phyloP scores from a whole-genome alignment of 768 basidiomycete genomes.

The Lentinula detonsa region DNA sequence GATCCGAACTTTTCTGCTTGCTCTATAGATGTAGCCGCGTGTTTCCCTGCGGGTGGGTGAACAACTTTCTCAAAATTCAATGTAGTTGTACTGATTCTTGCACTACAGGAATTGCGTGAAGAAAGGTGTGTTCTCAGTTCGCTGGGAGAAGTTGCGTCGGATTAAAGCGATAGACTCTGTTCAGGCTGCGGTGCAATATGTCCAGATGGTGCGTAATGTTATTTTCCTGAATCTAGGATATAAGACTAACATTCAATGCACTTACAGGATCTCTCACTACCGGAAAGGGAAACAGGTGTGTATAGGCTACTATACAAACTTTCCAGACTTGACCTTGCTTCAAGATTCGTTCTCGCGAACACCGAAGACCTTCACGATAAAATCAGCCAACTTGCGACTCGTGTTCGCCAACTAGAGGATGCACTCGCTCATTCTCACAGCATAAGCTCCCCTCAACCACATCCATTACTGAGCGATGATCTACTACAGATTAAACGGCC shows the following conservation, averaged over 20 bases:
- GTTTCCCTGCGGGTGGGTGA: conserved; percentile 56
- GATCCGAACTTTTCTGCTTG: neutral
- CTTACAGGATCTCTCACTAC: conserved; percentile 59
- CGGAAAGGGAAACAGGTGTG: conserved; percentile 65
- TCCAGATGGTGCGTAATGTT: conserved; percentile 43
- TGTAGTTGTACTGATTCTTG: conserved; percentile 4
- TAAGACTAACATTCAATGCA: conserved; percentile 6
- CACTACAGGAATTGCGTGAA: conserved; percentile 46
- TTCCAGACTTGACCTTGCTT: neutral
- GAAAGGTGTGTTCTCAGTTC: conserved; percentile 24
- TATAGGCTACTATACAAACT: neutral
- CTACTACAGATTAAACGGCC: conserved; percentile 64
- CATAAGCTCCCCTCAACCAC: conserved; percentile 37
- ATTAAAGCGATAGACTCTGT: conserved; percentile 25
- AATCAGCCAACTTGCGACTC: conserved; percentile 51
- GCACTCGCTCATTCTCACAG: conserved; percentile 51
- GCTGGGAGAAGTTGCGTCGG: neutral
- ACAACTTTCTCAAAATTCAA: neutral
- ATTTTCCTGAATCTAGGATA: conserved; percentile 5
- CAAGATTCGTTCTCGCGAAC: conserved; percentile 65
- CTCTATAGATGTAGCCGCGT: conserved; percentile 26
- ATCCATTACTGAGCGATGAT: conserved; percentile 56
- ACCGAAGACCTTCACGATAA: conserved; percentile 67
- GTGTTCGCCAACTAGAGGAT: conserved; percentile 66
- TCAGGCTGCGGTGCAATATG: conserved; percentile 49